Evolutionary conservation across 2,329 filamentous ascomycete species (phyloP), one percentile per base, ranked within the genome.

Genomic region (Hypoxylon sp.): DNA sequence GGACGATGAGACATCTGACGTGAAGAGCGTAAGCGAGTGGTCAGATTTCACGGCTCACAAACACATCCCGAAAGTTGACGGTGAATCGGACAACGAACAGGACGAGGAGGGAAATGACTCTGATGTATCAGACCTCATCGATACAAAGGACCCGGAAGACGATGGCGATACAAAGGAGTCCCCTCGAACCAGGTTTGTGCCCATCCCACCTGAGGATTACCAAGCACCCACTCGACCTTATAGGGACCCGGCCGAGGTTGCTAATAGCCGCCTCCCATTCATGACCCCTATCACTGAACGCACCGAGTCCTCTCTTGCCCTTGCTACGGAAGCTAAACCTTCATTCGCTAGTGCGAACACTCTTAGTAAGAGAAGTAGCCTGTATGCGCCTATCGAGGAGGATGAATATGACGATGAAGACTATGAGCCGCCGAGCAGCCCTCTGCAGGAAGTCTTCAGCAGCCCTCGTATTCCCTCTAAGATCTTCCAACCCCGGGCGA

Each of bases 271-370:
- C 56, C 83, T 98, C 8, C 95, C 94, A 2, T 99, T 98, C 76
- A 98, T 99, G 95, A 99, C 95, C 0, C 95, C 95, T 1, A 99
- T 99, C 69, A 94, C 95, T 1, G 95, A 99, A 77, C 89, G 93
- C 71, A 99, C 95, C 0, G 95, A 99, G 78, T 91, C 89, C 10
- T 97, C 94, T 0, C 80, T 98, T 4, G 90, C 90, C 34, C 79
- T 90, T 43, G 85, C 86, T 4, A 88, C 86, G 26, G 84, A 87
- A 54, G 79, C 82, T 56, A 82, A 81, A 70, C 85, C 86, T 76
- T 84, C 85, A 68, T 85, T 85, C 76, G 81, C 88, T 72, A 84
- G 84, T 55, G 84, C 87, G 50, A 97, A 95, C 78, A 96, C 93
- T 4, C 93, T 93, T 15, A 93, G 88, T 70, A 90, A 89, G 71